Evolutionary conservation across 345 rosid genomes (phyloP).

Genomic region (Geranium rotundifolium): DNA sequence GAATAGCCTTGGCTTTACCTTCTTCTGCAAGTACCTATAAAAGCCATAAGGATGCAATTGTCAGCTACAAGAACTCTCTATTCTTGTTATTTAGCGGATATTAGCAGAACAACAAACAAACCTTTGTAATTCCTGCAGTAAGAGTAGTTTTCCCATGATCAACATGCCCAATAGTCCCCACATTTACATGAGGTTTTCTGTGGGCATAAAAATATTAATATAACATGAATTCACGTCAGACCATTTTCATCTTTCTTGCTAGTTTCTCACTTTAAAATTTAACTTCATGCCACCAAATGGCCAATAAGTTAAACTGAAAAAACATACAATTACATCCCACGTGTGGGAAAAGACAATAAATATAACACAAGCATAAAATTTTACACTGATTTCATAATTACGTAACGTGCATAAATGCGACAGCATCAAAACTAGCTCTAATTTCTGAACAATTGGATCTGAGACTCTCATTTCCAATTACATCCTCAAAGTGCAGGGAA

Average conservation of each 20-base stretch:
- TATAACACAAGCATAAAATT: too few species aligned
- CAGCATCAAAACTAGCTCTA: too few species aligned
- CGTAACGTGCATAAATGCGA: neutral
- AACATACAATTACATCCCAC: too few species aligned
- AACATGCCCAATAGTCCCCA: slow-evolving; percentile 98
- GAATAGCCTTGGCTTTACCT: slow-evolving; percentile 94
- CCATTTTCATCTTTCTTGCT: neutral
- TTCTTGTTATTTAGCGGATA: neutral
- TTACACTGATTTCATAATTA: neutral
- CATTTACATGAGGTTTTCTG: slow-evolving; percentile 97
- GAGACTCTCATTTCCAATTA: too few species aligned
- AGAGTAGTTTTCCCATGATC: slow-evolving; percentile 99
- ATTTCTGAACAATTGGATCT: too few species aligned
- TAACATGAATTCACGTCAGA: slow-evolving; percentile 1
- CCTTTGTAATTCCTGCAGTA: slow-evolving; percentile 97
- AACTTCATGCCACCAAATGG: too few species aligned
- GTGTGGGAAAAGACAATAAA: too few species aligned
- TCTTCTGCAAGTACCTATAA: slow-evolving; percentile 86
- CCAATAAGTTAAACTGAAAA: too few species aligned
- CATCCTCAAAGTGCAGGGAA: too few species aligned
- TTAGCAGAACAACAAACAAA: slow-evolving; percentile 1
- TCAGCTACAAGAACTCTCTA: neutral
- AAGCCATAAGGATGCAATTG: neutral
- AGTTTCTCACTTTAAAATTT: too few species aligned
- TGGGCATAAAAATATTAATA: neutral